phyloP scores from a whole-genome alignment of 371 early-diverging fungal species.

The Mucor piriformis region DNA sequence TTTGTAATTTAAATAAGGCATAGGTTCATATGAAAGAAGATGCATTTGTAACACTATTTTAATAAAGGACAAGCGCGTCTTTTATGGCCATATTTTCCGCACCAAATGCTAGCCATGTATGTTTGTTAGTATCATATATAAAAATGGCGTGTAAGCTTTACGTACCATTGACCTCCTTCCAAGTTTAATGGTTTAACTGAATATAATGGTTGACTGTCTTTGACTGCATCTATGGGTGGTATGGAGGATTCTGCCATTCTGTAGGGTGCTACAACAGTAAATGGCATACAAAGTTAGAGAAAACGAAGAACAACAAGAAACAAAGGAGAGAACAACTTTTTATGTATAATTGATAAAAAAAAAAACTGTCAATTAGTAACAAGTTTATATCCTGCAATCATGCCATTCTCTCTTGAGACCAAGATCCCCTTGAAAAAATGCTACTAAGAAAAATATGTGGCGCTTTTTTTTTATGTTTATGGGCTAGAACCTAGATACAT shows the following conservation, averaged over 20 bases:
- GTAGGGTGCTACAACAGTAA: background rate
- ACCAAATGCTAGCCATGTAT: constrained; percentile 5
- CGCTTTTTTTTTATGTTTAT: background rate
- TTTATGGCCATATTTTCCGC: constrained; percentile 10
- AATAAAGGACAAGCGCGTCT: background rate
- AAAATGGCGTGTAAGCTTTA: background rate
- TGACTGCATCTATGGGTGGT: background rate
- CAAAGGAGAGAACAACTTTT: background rate
- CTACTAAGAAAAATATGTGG: constrained; percentile 1
- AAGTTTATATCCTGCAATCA: constrained; percentile 6
- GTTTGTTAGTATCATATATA: background rate
- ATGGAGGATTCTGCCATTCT: background rate
- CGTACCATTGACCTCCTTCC: constrained; percentile 10
- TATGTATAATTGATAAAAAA: background rate
- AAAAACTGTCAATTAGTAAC: constrained; percentile 12
- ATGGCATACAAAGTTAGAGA: background rate
- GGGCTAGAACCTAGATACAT: background rate
- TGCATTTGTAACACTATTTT: background rate
- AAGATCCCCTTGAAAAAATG: background rate
- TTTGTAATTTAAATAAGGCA: no score
- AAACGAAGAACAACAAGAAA: background rate
- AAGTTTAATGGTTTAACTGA: constrained; percentile 6
- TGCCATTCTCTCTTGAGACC: constrained; percentile 4
- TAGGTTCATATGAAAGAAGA: background rate
- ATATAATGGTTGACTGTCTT: background rate